These are phyloP conservation scores for Trichoderma semiorbis DNA, from an alignment of 2,329 filamentous ascomycete species.

Conservation along the genomic window DNA sequence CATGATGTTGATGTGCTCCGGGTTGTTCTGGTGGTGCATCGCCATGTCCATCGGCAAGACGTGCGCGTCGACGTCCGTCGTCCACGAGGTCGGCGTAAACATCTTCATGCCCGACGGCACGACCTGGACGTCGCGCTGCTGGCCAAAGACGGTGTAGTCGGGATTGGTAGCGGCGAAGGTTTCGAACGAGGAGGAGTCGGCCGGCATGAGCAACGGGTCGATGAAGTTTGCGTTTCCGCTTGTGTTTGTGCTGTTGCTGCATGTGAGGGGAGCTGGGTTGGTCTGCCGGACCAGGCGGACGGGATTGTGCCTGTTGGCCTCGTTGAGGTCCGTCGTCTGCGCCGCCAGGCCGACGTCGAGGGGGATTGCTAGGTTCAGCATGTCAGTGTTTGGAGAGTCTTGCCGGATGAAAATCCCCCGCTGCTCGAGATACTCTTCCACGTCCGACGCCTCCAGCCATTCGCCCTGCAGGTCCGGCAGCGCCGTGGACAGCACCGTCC, in stretches of 20 bases:
- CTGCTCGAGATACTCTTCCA: conserved; percentile 17
- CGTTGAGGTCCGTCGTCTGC: background rate
- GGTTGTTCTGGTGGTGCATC: background rate
- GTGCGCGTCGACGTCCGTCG: background rate
- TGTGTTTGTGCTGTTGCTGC: background rate
- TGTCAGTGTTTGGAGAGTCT: background rate
- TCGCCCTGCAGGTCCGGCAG: conserved; percentile 10
- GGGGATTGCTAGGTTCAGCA: background rate
- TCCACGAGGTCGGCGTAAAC: background rate
- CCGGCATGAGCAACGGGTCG: background rate
- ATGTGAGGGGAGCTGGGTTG: background rate
- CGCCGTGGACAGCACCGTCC: conserved; percentile 12
- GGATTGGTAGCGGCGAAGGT: background rate
- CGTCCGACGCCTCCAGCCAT: conserved; percentile 15
- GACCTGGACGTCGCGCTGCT: background rate
- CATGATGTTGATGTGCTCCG: conserved; percentile 8
- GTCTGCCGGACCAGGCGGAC: background rate
- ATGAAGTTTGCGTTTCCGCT: background rate
- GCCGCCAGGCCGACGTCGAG: background rate
- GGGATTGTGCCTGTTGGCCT: background rate
- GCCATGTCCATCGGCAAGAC: background rate
- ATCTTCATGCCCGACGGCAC: background rate
- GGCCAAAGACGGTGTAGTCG: conserved; percentile 2
- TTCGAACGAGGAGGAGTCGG: background rate
- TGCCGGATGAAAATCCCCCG: conserved; percentile 7